Percentiles rank a stretch among this genome's conserved stretches.
Conservation (phyloP, 495 filamentous ascomycete species). For the Hypomontagnella monticulosa region DNA sequence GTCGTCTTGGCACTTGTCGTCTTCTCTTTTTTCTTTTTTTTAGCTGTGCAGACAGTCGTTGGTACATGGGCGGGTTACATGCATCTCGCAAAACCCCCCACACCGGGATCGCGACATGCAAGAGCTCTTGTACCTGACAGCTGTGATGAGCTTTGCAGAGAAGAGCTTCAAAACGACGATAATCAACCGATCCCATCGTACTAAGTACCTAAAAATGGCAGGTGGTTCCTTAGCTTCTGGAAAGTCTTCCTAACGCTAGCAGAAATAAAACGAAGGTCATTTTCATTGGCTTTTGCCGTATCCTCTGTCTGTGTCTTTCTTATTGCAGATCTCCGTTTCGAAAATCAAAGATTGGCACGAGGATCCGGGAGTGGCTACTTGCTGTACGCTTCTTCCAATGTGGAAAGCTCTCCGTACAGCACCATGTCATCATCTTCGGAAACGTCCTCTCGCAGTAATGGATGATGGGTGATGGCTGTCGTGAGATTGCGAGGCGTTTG, state of each 20-base stretch:
- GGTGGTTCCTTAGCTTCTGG: constrained; percentile 16
- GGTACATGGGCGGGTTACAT: constrained; percentile 24
- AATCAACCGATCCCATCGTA: constrained; percentile 11
- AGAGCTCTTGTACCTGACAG: constrained; percentile 36
- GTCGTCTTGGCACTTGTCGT: constrained; percentile 4
- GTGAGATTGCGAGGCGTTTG: constrained; percentile 10
- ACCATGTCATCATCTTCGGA: constrained; percentile 8
- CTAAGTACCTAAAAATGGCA: constrained; percentile 21
- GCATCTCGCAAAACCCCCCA: constrained; percentile 24
- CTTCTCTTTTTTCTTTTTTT: constrained; percentile 32
- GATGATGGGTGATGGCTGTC: background rate
- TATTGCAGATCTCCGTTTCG: constrained; percentile 25
- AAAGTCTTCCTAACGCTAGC: background rate
- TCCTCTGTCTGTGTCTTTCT: background rate
- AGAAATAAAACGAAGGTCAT: background rate
- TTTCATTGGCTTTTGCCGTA: constrained; percentile 3
- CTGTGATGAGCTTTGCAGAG: constrained; percentile 19
- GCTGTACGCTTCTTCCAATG: background rate
- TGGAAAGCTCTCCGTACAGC: background rate
- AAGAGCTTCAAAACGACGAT: constrained; percentile 8
- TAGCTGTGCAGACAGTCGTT: constrained; percentile 10
- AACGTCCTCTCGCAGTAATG: background rate
- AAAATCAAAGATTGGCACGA: constrained; percentile 9
- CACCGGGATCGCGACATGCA: constrained; percentile 22
- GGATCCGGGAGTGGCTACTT: constrained; percentile 1